Evolutionary conservation across 495 filamentous ascomycete genomes (phyloP).

Genomic region (Aspergillus bertholletiae): DNA sequence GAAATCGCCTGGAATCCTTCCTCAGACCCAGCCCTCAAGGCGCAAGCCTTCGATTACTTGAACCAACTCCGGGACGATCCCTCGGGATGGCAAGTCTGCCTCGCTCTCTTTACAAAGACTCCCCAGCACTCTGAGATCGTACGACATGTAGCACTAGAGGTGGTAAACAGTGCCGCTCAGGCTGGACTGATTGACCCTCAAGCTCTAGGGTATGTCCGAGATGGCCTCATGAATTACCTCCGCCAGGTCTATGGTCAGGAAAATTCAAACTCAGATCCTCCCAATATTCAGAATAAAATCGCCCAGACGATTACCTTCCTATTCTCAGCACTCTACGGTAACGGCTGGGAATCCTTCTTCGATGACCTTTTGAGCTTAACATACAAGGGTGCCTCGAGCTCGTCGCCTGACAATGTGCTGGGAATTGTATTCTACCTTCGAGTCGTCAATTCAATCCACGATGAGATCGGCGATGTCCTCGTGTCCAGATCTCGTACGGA

Average conservation of each 20-base stretch:
- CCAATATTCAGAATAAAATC: constrained; percentile 91
- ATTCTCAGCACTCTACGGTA: constrained; percentile 78
- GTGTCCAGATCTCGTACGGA: constrained; percentile 72
- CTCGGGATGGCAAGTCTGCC: constrained; percentile 81
- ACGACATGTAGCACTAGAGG: constrained; percentile 81
- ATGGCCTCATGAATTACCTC: constrained; percentile 74
- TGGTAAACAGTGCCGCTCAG: constrained; percentile 87
- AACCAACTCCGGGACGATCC: constrained; percentile 75
- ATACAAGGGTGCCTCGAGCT: constrained; percentile 41
- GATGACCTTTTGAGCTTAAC: constrained; percentile 79
- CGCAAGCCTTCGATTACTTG: constrained; percentile 83
- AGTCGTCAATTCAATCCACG: constrained; percentile 82
- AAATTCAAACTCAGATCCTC: constrained; percentile 55
- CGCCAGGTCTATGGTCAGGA: constrained; percentile 63
- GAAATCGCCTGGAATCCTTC: constrained; percentile 80
- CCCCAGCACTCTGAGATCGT: constrained; percentile 79
- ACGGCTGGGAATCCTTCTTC: constrained; percentile 82
- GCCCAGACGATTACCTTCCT: constrained; percentile 91
- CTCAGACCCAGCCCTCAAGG: constrained; percentile 69
- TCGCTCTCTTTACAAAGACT: constrained; percentile 76
- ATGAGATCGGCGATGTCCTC: constrained; percentile 92
- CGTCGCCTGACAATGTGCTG: constrained; percentile 59
- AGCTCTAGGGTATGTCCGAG: constrained; percentile 65
- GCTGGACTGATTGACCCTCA: constrained; percentile 64
- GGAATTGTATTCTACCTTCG: constrained; percentile 87